phyloP scores from a whole-genome alignment of 768 basidiomycete genomes.

The Leccinum truebloodii region DNA sequence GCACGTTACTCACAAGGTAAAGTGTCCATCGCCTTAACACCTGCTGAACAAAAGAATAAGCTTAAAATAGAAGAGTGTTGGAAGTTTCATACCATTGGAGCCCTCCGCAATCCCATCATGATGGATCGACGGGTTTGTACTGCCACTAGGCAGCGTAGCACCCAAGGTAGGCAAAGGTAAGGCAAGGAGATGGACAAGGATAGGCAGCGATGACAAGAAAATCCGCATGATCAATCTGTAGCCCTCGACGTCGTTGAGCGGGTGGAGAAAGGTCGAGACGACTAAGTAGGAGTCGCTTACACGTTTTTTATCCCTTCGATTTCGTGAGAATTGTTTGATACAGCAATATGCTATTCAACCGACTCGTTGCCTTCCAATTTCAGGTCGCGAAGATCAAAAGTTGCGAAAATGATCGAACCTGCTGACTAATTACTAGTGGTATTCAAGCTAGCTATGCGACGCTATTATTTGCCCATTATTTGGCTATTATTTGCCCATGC shows the following conservation, averaged over 20 bases:
- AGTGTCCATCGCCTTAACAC: not conserved
- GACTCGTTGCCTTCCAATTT: constrained; percentile 4
- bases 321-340: constrained; percentile 1
- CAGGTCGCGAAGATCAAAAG: not conserved
- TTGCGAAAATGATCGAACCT: not conserved
- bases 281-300: not conserved
- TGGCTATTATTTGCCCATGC: no score
- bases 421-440: no score
- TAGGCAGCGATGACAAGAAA: not conserved
- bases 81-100: not conserved
- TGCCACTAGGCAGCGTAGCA: not conserved
- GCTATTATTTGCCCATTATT: no score
- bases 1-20: not conserved
- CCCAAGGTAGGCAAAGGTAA: not conserved
- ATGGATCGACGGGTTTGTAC: not conserved
- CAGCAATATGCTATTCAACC: no score
- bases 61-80: not conserved
- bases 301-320: not conserved
- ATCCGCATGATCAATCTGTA: not conserved
- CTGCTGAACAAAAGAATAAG: not conserved
- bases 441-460: no score
- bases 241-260: not conserved
- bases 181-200: not conserved
- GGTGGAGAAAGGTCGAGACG: not conserved
- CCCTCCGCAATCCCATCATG: not conserved